Percentiles rank a stretch among this genome's conserved stretches.
Conservation (phyloP, 352 stramenopile genomes). For the Phytophthora constricta region DNA sequence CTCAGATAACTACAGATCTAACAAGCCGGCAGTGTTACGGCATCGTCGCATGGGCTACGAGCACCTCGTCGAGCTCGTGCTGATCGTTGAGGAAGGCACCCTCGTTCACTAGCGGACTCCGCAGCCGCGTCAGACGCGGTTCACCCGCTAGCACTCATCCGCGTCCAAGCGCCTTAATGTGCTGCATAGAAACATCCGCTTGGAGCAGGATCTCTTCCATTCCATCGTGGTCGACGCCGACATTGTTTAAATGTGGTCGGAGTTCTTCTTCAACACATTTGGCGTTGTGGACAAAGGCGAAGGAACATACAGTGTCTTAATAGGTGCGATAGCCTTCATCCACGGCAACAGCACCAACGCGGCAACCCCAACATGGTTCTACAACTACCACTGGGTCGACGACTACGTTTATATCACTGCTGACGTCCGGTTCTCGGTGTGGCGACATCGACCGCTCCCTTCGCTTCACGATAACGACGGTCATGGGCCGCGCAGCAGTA, state of each 20-base stretch:
- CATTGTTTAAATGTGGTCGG: neutral
- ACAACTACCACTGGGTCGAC: too few relatives aligned
- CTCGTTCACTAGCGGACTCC: neutral
- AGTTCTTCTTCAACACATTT: constrained; percentile 15
- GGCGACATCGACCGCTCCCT: too few relatives aligned
- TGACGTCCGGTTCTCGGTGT: too few relatives aligned
- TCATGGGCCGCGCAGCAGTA: too few relatives aligned
- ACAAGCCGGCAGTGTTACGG: too few relatives aligned
- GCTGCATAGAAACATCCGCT: constrained; percentile 7
- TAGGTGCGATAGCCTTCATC: too few relatives aligned
- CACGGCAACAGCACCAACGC: too few relatives aligned
- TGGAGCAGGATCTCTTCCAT: constrained; percentile 7
- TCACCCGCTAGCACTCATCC: neutral
- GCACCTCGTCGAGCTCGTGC: neutral
- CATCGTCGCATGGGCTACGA: neutral
- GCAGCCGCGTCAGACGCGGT: neutral
- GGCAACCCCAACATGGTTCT: too few relatives aligned
- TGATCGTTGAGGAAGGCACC: neutral
- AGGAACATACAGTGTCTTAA: too few relatives aligned
- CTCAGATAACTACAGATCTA: neutral
- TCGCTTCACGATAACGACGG: too few relatives aligned
- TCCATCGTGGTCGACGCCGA: constrained; percentile 18
- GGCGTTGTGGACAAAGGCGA: constrained; percentile 15
- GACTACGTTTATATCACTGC: too few relatives aligned
- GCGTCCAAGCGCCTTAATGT: neutral